Percentiles rank a stretch among this genome's conserved stretches.
Conservation (phyloP, 768 basidiomycete species). For the Lepiota subincarnata region DNA sequence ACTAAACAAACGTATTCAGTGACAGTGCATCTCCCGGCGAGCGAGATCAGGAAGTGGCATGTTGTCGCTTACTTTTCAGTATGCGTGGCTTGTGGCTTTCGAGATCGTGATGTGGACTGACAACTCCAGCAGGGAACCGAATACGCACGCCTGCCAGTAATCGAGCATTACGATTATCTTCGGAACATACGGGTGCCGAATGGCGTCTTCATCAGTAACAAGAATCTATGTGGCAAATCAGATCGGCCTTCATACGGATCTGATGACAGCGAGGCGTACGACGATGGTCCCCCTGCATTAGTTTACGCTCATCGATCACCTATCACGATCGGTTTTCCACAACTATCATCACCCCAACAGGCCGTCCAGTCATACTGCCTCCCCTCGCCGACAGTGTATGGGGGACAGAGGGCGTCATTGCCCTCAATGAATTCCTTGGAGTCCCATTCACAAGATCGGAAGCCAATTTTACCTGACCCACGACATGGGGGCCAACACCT, state of each 20-base stretch:
- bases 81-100: slow-evolving; percentile 20
- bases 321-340: slow-evolving; percentile 16
- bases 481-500: not conserved
- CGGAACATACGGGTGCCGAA: slow-evolving; percentile 62
- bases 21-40: slow-evolving; percentile 59
- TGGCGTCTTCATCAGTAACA: slow-evolving; percentile 71
- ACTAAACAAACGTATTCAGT: slow-evolving; percentile 87
- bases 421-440: slow-evolving; percentile 5
- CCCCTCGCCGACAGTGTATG: slow-evolving; percentile 10
- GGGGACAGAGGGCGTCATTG: slow-evolving; percentile 1
- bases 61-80: slow-evolving; percentile 82
- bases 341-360: slow-evolving; percentile 15
- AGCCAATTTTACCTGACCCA: slow-evolving; percentile 2
- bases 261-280: slow-evolving; percentile 40
- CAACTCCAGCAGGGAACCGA: slow-evolving; percentile 50
- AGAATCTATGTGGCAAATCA: slow-evolving; percentile 38
- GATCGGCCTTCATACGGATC: slow-evolving; percentile 44
- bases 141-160: slow-evolving; percentile 63
- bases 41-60: slow-evolving; percentile 72
- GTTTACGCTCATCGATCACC: slow-evolving; percentile 15
- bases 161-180: slow-evolving; percentile 74
- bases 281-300: slow-evolving; percentile 22
- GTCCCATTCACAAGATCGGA: slow-evolving; percentile 5
- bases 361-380: not conserved
- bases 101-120: slow-evolving; percentile 10